phyloP scores from a whole-genome alignment of 345 rosid genomes.

The Rhizophora apiculata region DNA sequence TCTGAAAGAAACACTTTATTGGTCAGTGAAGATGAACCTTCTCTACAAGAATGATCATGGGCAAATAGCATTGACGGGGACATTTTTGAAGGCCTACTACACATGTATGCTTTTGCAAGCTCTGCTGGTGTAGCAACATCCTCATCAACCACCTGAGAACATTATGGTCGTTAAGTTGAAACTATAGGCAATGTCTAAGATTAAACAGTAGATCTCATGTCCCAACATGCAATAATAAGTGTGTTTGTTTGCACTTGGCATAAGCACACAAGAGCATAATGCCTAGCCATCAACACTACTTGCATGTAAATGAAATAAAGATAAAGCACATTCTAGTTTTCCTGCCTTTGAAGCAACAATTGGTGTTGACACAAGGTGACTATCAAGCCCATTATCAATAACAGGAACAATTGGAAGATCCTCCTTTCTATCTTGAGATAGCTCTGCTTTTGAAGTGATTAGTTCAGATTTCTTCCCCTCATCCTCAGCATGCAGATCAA shows the following conservation, averaged over 20 bases:
- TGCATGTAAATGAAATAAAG: not conserved
- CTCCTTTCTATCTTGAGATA: slow-evolving; percentile 36
- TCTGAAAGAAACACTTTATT: slow-evolving; percentile 36
- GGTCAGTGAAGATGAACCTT: slow-evolving; percentile 39
- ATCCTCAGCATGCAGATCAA: slow-evolving; percentile 34
- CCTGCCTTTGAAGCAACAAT: slow-evolving; percentile 45
- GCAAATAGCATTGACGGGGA: slow-evolving; percentile 50
- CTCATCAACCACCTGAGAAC: slow-evolving; percentile 61
- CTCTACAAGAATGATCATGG: slow-evolving; percentile 40
- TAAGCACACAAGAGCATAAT: not conserved
- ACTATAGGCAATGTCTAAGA: too few relatives aligned
- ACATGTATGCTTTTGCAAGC: slow-evolving; percentile 98
- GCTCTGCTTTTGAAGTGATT: slow-evolving; percentile 25
- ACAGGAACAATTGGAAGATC: slow-evolving; percentile 26
- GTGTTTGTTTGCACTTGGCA: not conserved
- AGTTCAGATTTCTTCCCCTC: slow-evolving; percentile 45
- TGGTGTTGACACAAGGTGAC: slow-evolving; percentile 41
- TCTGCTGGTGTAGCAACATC: slow-evolving; percentile 79
- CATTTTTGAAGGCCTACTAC: slow-evolving; percentile 72
- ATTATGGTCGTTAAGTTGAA: slow-evolving; percentile 12
- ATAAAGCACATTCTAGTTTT: slow-evolving; percentile 10
- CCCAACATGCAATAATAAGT: not conserved
- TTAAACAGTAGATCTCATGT: not conserved
- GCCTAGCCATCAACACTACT: not conserved
- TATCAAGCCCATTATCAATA: slow-evolving; percentile 40